Evolutionary conservation across 805 yeast genomes (phyloP).

Genomic region (Clavispora asparagi): DNA sequence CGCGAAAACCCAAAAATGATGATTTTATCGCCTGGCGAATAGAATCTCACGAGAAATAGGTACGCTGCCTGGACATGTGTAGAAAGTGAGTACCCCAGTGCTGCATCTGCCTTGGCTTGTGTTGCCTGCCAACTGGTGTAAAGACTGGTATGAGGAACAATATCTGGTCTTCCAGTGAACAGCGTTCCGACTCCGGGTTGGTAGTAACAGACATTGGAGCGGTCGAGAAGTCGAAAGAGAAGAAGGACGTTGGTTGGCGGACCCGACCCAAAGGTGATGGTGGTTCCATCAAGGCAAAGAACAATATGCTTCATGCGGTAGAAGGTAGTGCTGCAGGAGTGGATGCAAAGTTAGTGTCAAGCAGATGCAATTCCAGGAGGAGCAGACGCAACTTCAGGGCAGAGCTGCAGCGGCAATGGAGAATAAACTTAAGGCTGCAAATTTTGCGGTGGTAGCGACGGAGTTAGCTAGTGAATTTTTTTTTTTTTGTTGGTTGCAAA

Average conservation of each 20-base stretch:
- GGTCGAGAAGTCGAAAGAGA: conserved; percentile 42
- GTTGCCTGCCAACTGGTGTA: conserved; percentile 2
- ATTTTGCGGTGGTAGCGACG: no score
- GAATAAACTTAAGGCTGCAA: no score
- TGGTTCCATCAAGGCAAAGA: conserved; percentile 62
- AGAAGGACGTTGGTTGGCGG: conserved; percentile 54
- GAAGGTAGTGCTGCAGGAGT: not conserved
- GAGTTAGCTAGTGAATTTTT: no score
- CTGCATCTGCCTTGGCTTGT: conserved; percentile 29
- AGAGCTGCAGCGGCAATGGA: no score
- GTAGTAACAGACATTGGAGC: conserved; percentile 51
- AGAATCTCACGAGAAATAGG: conserved; percentile 44
- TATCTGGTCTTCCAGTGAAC: conserved; percentile 20
- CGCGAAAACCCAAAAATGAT: conserved; percentile 56
- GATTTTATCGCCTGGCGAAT: conserved; percentile 46
- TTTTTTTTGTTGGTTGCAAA: not conserved
- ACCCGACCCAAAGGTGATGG: conserved; percentile 49
- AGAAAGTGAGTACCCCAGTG: conserved; percentile 51
- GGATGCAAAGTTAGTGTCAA: not conserved
- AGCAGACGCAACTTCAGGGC: no score
- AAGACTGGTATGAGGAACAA: conserved; percentile 5
- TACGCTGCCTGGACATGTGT: conserved; percentile 57
- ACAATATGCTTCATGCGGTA: conserved; percentile 37
- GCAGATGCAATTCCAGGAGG: not conserved
- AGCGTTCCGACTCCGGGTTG: conserved; percentile 65